These are phyloP conservation scores for Leptodermis oblonga DNA, from an alignment of 257 asterid species.

Conservation along the genomic window DNA sequence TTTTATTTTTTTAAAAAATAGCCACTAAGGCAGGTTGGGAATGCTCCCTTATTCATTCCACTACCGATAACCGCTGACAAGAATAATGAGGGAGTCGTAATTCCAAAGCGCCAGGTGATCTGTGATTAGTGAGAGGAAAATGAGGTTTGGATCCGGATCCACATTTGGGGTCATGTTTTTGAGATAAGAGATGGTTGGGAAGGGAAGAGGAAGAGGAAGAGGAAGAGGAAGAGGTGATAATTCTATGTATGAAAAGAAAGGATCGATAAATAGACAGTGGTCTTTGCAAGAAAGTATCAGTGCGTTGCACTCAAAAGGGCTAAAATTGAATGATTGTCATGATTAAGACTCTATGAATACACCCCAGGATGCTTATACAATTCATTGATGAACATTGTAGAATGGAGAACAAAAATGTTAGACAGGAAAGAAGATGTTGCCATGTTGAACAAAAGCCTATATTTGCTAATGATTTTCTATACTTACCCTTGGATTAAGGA, in stretches of 20 bases:
- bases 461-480: conserved; percentile 57
- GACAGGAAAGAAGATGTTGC: background rate
- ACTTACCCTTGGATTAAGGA: conserved; percentile 58
- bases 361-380: conserved; percentile 29
- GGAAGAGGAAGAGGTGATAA: background rate
- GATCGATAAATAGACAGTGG: too few relatives aligned
- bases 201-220: too few relatives aligned
- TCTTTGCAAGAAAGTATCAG: conserved; percentile 12
- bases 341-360: conserved; percentile 54
- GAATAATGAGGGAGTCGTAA: too few relatives aligned
- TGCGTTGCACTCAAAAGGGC: conserved; percentile 30
- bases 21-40: too few relatives aligned
- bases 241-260: background rate
- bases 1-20: too few relatives aligned
- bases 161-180: background rate
- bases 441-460: background rate
- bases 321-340: conserved; percentile 39
- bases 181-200: too few relatives aligned
- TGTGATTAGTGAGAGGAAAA: too few relatives aligned
- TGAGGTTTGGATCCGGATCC: too few relatives aligned
- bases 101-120: too few relatives aligned
- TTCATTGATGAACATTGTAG: conserved; percentile 44
- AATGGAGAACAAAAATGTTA: conserved; percentile 23
- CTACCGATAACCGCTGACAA: too few relatives aligned
- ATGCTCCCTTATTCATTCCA: too few relatives aligned